Evolutionary conservation across 805 yeast genomes (phyloP), one percentile per base, ranked within the genome.

Genomic region (Cyberlindnera veronae): DNA sequence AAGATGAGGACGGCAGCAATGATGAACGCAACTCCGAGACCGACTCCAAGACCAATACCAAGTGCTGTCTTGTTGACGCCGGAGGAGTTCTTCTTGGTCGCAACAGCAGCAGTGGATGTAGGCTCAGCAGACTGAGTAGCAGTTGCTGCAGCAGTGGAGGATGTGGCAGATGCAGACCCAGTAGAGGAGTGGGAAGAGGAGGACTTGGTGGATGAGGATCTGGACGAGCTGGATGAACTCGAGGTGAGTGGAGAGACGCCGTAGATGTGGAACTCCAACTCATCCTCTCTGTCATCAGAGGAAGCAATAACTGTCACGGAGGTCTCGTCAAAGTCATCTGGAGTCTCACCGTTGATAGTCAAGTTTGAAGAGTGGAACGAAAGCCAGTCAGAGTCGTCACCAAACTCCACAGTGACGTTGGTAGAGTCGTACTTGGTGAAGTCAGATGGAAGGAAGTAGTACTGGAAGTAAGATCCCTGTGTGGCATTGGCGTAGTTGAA

Each of bases 41-140:
- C 86, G n/a, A 85, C 90, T 40, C 96, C 97, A 44, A 90, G 73
- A 1, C 90, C 95, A 56, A 91, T 84, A 0, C 95, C 96, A n/a
- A 86, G 67, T 3, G 76, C 74, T 49, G 75, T 81, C 38, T 67
- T 69, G 32, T 62, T 63, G 27, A 58, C 38, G 39, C 45, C 36
- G 36, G 50, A 37, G 5, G 38, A 27, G 37, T 45, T 41, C 21
- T 23, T 36, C 13, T 55, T 20, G 5, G 65, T 18, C 5, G 63
- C 30, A 21, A 36, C 22, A 21, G 53, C 28, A 4, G 45, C 24
- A 16, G 46, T 28, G n/a, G 41, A 20, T 3, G 32, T 14, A 12
- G 29, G n/a, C 29, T 26, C n/a, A 8, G 45, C 16, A n/a, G n/a
- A n/a, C 4, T 40, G 20, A 13, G 38, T 28, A 20, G 8, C 38